These are phyloP conservation scores for Rhipidocladum racemiflorum DNA, from an alignment of 176 grass and related monocot genomes.

Conservation along the genomic window DNA sequence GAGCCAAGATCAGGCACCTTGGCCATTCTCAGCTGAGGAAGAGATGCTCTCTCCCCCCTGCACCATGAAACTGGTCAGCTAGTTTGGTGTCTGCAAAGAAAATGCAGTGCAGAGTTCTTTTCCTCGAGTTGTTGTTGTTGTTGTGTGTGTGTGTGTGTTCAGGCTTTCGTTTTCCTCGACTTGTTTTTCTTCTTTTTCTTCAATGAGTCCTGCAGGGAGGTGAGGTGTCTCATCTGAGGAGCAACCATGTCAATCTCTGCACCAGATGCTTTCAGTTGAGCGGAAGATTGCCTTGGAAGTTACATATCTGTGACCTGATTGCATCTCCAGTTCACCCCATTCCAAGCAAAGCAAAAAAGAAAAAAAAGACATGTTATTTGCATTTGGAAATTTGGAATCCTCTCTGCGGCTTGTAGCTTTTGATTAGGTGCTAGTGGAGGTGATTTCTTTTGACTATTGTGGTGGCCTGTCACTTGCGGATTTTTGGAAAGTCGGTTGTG, in stretches of 20 bases:
- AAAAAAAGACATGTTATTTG: constrained; percentile 9
- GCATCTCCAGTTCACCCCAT: constrained; percentile 51
- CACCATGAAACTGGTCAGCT: constrained; percentile 31
- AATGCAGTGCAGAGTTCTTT: constrained; percentile 18
- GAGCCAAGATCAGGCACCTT: constrained; percentile 58
- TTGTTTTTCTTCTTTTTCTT: constrained; percentile 10
- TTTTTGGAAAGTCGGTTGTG: neutral
- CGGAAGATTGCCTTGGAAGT: constrained; percentile 47
- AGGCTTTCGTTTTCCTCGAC: constrained; percentile 34
- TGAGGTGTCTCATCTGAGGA: constrained; percentile 37
- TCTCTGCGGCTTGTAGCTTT: constrained; percentile 28
- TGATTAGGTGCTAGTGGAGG: constrained; percentile 33
- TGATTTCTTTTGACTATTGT: constrained; percentile 33
- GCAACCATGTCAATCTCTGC: constrained; percentile 29
- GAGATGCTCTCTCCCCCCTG: neutral
- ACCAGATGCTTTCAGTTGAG: constrained; percentile 26
- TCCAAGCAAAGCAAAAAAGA: constrained; percentile 70
- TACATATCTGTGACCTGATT: constrained; percentile 24
- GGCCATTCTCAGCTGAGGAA: constrained; percentile 36
- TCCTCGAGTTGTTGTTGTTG: constrained; percentile 39
- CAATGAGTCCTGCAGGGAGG: constrained; percentile 19
- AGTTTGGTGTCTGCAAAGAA: constrained; percentile 20
- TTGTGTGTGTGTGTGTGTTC: constrained; percentile 25
- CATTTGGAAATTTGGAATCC: constrained; percentile 34
- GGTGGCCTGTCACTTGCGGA: constrained; percentile 2